Percentiles rank a stretch among this genome's conserved stretches.
phyloP scores from a whole-genome alignment of 192 early-diverging fungal genomes.

The Umbelopsis ramanniana region DNA sequence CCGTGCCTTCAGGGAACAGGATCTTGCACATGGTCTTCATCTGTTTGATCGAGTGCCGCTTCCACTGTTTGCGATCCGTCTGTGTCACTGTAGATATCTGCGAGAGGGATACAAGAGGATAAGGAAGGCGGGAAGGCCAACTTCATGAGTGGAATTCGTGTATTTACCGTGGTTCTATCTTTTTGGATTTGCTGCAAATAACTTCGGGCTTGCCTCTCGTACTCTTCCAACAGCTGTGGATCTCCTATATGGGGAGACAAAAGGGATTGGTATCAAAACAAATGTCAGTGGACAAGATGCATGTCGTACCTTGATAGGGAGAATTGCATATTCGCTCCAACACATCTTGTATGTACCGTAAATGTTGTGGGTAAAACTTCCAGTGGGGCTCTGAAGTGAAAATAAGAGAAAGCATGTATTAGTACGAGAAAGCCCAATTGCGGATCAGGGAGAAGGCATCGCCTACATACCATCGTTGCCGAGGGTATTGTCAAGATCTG shows the following conservation, averaged over 20 bases:
- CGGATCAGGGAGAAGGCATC: not conserved
- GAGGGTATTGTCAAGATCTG: not conserved
- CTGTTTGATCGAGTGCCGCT: constrained; percentile 20
- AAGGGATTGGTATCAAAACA: no score
- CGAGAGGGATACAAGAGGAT: not conserved
- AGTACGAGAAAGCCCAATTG: no score
- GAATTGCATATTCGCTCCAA: constrained; percentile 13
- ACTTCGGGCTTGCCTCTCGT: constrained; percentile 1
- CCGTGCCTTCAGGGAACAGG: constrained; percentile 24
- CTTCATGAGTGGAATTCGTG: not conserved
- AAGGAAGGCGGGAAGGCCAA: not conserved
- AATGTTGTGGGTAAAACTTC: constrained; percentile 19
- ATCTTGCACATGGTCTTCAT: constrained; percentile 27
- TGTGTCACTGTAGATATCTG: constrained; percentile 18
- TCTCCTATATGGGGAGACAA: not conserved
- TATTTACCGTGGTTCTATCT: constrained; percentile 13
- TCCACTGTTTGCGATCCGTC: constrained; percentile 25
- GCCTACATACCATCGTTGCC: constrained; percentile 1
- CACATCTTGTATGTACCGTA: constrained; percentile 13
- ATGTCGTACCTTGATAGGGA: not conserved
- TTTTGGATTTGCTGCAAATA: constrained; percentile 27
- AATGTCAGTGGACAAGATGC: no score
- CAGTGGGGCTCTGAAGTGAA: constrained; percentile 16
- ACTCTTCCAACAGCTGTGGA: constrained; percentile 5
- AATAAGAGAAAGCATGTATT: not conserved